phyloP scores from a whole-genome alignment of 208 protist species.

The Paratrypanosoma confusum region DNA sequence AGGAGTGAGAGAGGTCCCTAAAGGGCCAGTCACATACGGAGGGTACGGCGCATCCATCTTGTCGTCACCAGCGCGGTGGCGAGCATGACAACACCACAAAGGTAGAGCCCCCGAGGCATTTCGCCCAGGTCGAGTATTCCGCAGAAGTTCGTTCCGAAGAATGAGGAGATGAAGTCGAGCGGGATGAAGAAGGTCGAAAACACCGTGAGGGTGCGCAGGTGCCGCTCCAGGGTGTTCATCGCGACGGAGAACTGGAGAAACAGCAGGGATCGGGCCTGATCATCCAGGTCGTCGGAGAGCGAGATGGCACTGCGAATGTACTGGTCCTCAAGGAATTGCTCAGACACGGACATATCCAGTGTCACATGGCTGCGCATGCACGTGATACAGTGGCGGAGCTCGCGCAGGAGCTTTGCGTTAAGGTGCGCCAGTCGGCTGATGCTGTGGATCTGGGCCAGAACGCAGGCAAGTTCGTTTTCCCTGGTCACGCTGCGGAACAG shows the following conservation, averaged over 20 bases:
- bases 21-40: too few relatives aligned
- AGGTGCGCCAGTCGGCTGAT: constrained; percentile 26
- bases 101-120: neutral
- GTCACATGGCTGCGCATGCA: neutral
- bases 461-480: constrained; percentile 10
- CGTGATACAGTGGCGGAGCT: too few relatives aligned
- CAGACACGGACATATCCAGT: neutral
- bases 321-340: constrained; percentile 9
- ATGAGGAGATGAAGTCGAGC: constrained; percentile 38
- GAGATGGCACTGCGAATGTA: constrained; percentile 24
- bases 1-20: too few relatives aligned
- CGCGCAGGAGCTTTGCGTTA: constrained; percentile 31
- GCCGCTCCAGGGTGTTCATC: constrained; percentile 35
- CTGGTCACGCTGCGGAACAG: constrained; percentile 17
- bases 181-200: constrained; percentile 59
- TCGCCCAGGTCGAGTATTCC: constrained; percentile 1
- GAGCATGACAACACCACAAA: constrained; percentile 2
- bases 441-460: constrained; percentile 34
- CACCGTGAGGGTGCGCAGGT: constrained; percentile 44
- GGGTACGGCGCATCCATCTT: constrained; percentile 11
- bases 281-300: constrained; percentile 27
- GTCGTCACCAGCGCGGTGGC: constrained; percentile 6
- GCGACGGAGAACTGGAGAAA: constrained; percentile 45
- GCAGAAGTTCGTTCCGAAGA: constrained; percentile 29
- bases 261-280: constrained; percentile 43